Evolutionary conservation across 306 rosid species (phyloP), one percentile per base, ranked within the genome.

Genomic region (Sophora flavescens): DNA sequence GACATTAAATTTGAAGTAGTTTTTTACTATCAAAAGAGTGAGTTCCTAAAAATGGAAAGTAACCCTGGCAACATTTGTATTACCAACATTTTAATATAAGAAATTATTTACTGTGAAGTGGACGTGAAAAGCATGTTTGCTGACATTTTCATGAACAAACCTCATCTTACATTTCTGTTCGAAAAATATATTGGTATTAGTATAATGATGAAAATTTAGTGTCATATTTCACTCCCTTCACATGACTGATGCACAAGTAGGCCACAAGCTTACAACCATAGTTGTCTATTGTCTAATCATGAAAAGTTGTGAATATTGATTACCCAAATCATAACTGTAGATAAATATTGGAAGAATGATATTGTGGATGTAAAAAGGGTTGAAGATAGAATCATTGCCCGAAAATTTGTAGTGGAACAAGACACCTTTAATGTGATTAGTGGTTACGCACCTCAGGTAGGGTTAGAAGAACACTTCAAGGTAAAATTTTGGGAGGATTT

Each of bases 231-330:
- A 62, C 42, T 30, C 13, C 73, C 39, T 22, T 35, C 72, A 28
- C 60, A 72, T n/a, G n/a, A 73, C 35, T 5, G 4, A 10, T 11
- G 35, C 8, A 14, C 52, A 50, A 59, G 70, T 60, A 8, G 8
- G 9, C n/a, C 6, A 36, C 57, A 50, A 8, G 8, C 6, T 10
- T 10, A 36, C 57, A 50, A 30, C 63, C 71, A 60, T 38, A 70
- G 44, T 26, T 32, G 51, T 77, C 38, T 62, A 68, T 26, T 32
- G 51, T 77, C 38, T 62, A 68, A 47, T 48, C 65, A 38, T 22
- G 71, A 15, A 70, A 9, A 10, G 14, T 13, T 0, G 52, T 52
- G 39, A 39, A 44, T 3, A 30, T 3, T 42, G 74, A 66, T 35
- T 41, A 16, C 6, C 11, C 38, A 77, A 53, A 3, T 77, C 65